Conservation (phyloP, 345 rosid species). For the Zanthoxylum bungeanum region DNA sequence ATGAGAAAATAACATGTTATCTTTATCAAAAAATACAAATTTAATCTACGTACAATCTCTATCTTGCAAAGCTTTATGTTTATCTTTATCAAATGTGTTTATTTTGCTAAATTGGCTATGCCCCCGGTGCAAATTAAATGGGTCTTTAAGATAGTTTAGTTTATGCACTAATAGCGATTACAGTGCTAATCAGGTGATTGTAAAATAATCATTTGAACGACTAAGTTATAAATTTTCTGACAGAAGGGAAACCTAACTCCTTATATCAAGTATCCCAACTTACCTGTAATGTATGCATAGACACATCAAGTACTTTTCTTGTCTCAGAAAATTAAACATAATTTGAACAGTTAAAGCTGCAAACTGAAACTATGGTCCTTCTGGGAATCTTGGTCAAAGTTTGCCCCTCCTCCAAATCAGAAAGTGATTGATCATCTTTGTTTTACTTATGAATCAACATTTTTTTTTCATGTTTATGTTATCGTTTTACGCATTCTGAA, state of each 20-base stretch:
- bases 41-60: no score
- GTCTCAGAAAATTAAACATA: slow-evolving; percentile 32
- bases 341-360: slow-evolving; percentile 39
- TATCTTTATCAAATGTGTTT: no score
- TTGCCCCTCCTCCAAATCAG: slow-evolving; percentile 13
- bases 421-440: slow-evolving; percentile 37
- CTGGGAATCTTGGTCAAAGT: slow-evolving; percentile 37
- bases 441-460: neutral
- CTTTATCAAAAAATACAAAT: no score
- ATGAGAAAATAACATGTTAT: no score
- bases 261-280: slow-evolving; percentile 29
- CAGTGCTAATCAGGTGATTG: no score
- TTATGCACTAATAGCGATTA: no score
- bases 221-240: slow-evolving; percentile 18
- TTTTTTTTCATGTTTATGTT: no score
- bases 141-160: no score
- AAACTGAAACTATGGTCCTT: slow-evolving; percentile 33
- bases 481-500: no score
- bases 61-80: no score
- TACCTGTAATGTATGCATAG: slow-evolving; percentile 15
- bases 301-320: slow-evolving; percentile 28
- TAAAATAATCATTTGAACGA: neutral
- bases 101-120: no score
- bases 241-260: slow-evolving; percentile 42
- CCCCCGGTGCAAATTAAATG: no score